Evolutionary conservation across 306 rosid species (phyloP).

Genomic region (Vicia sativa): DNA sequence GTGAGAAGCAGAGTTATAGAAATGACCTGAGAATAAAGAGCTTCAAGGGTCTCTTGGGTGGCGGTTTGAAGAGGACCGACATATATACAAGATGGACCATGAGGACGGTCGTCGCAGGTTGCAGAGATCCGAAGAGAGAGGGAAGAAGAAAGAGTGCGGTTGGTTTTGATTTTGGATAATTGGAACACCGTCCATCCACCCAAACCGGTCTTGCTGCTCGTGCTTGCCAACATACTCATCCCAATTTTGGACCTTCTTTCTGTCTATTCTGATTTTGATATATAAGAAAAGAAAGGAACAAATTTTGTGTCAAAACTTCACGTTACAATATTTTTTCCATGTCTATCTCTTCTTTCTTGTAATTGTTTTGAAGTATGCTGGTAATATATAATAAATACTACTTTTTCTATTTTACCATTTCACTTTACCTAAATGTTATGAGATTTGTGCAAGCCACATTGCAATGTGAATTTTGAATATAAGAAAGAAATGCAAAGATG

Average conservation of each 20-base stretch:
- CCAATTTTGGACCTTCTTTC: background rate
- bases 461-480: background rate
- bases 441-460: background rate
- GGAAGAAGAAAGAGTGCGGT: slow-evolving; percentile 29
- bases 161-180: slow-evolving; percentile 6
- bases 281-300: background rate
- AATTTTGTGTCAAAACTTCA: background rate
- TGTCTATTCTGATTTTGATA: background rate
- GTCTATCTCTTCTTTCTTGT: background rate
- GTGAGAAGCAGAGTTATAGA: background rate
- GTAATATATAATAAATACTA: no score
- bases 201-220: background rate
- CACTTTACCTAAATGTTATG: background rate
- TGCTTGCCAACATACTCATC: slow-evolving; percentile 8
- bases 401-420: no score
- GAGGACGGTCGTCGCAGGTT: slow-evolving; percentile 50
- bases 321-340: background rate
- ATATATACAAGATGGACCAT: slow-evolving; percentile 67
- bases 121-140: slow-evolving; percentile 43
- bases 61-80: slow-evolving; percentile 93
- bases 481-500: background rate
- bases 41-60: slow-evolving; percentile 85
- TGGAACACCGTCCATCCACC: slow-evolving; percentile 21
- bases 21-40: slow-evolving; percentile 73
- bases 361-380: no score